Evolutionary conservation across 257 asterid genomes (phyloP).

Genomic region (Solanum etuberosum): DNA sequence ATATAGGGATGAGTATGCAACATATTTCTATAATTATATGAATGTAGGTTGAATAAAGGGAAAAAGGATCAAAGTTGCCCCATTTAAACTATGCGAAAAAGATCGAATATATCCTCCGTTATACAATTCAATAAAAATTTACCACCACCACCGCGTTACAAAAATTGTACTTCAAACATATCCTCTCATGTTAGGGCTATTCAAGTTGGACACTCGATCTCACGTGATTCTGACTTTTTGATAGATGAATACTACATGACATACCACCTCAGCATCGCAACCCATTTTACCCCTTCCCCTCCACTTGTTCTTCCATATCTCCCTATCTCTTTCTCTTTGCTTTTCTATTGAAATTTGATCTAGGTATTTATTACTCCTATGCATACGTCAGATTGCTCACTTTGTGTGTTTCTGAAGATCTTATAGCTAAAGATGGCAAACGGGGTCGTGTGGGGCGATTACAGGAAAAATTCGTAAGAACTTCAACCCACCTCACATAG

Average conservation of each 20-base stretch:
- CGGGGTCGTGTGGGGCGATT: background rate
- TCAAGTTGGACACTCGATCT: background rate
- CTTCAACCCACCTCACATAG: background rate
- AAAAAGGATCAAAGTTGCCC: background rate
- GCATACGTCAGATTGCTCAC: background rate
- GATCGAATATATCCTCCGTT: background rate
- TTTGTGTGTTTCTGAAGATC: background rate
- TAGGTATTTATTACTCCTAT: background rate
- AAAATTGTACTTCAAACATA: too few species aligned
- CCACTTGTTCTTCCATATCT: background rate
- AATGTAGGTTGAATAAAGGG: background rate
- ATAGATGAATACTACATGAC: background rate
- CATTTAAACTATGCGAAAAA: too few species aligned
- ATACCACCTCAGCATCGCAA: background rate
- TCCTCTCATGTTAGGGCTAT: background rate
- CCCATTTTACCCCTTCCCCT: background rate
- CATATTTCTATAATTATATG: background rate
- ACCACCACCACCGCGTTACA: accelerated
- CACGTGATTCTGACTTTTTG: background rate
- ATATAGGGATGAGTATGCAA: background rate
- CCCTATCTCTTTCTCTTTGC: background rate
- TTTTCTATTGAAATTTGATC: background rate
- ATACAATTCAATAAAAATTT: background rate
- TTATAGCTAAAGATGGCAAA: background rate
- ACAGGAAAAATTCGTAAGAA: background rate